These are phyloP conservation scores for Claviceps capensis DNA, from an alignment of 2,329 filamentous ascomycete species.

Conservation along the genomic window DNA sequence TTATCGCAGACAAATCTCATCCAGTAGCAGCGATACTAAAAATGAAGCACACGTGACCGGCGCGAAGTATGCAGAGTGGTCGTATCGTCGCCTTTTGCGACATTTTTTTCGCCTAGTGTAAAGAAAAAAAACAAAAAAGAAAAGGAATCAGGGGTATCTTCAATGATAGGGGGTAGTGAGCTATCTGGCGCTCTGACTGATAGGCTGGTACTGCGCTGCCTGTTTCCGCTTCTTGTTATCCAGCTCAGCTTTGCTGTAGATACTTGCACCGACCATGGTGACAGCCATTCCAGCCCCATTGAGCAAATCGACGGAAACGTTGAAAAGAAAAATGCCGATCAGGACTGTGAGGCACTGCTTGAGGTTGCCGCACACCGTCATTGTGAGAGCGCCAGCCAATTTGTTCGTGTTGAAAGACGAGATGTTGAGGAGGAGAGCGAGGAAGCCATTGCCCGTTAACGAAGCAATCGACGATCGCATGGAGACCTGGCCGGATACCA, in stretches of 20 bases:
- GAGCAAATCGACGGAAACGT: constrained; percentile 32
- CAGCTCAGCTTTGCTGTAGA: constrained; percentile 44
- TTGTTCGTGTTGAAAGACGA: constrained; percentile 46
- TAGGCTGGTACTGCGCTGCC: constrained; percentile 20
- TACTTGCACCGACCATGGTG: constrained; percentile 40
- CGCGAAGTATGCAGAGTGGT: not conserved
- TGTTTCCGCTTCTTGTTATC: constrained; percentile 28
- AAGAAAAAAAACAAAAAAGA: constrained; percentile 3
- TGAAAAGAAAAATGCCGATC: constrained; percentile 38
- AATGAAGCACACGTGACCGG: not conserved
- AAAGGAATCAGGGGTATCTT: constrained; percentile 7
- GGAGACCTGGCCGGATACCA: constrained; percentile 21
- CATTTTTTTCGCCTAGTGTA: constrained; percentile 1
- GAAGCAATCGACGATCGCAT: constrained; percentile 24
- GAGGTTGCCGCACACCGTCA: constrained; percentile 45
- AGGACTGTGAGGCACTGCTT: constrained; percentile 44
- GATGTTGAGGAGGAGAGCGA: constrained; percentile 43
- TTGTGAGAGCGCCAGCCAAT: constrained; percentile 41
- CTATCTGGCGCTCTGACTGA: constrained; percentile 19
- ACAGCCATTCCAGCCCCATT: constrained; percentile 44
- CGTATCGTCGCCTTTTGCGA: not conserved
- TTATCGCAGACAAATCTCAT: not conserved
- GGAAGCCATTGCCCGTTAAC: constrained; percentile 35
- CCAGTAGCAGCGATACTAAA: not conserved
- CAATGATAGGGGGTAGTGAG: not conserved